Percentiles rank a stretch among this genome's conserved stretches.
These are phyloP conservation scores for Deinandra increscens DNA, from an alignment of 129 eudicot species.

Conservation along the genomic window DNA sequence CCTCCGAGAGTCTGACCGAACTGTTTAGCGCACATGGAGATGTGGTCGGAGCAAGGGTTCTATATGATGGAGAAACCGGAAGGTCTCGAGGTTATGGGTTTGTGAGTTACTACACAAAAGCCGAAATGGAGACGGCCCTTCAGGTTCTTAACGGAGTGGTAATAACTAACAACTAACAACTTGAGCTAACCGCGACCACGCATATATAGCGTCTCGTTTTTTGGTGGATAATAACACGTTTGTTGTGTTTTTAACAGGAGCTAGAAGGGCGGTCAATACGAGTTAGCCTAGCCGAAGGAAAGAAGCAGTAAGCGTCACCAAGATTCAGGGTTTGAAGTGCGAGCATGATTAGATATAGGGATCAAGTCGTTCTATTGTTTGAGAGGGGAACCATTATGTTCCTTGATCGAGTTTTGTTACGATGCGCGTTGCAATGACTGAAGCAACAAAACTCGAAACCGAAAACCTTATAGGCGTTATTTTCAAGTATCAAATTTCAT, in stretches of 20 bases:
- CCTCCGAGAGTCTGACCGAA: slow-evolving; percentile 66
- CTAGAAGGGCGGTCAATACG: slow-evolving; percentile 76
- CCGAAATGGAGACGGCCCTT: slow-evolving; percentile 82
- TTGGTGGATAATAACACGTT: neutral
- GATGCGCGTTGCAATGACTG: neutral
- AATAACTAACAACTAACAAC: slow-evolving; percentile 11
- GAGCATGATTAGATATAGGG: slow-evolving; percentile 15
- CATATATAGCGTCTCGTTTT: neutral
- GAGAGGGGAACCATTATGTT: slow-evolving; percentile 2
- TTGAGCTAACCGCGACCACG: neutral
- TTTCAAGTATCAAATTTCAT: neutral
- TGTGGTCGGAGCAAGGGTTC: slow-evolving; percentile 86
- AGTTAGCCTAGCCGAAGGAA: slow-evolving; percentile 71
- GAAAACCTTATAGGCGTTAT: neutral
- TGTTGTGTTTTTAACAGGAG: slow-evolving; percentile 44
- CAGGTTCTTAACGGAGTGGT: slow-evolving; percentile 72
- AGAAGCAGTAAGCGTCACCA: slow-evolving; percentile 32
- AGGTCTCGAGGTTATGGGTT: slow-evolving; percentile 94
- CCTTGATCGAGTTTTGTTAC: neutral
- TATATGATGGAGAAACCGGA: slow-evolving; percentile 93
- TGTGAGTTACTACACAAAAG: slow-evolving; percentile 56
- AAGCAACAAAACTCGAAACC: neutral
- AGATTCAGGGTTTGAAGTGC: slow-evolving; percentile 19
- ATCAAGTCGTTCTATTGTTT: slow-evolving; percentile 6
- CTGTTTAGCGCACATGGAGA: slow-evolving; percentile 64